Conservation (phyloP, 169 alveolate genomes). For the Plasmodium vivax region DNA sequence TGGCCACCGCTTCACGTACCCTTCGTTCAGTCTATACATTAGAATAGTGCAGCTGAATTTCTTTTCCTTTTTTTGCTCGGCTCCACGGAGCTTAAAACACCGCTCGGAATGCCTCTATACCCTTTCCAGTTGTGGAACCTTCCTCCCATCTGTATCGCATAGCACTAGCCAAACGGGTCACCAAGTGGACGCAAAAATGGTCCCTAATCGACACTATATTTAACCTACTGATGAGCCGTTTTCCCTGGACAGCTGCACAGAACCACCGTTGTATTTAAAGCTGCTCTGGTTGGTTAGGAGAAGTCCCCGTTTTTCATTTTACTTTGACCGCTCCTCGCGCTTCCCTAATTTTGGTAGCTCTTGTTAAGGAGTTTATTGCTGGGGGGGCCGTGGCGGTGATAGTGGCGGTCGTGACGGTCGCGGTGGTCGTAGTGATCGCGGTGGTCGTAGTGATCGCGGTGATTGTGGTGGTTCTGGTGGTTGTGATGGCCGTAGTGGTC, state of each 20-base stretch:
- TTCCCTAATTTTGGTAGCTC: conserved; percentile 3
- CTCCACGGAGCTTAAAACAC: background rate
- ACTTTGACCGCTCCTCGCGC: background rate
- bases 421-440: too few relatives aligned
- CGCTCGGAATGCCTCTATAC: background rate
- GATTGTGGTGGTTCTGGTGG: background rate
- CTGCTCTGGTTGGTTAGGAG: too few relatives aligned
- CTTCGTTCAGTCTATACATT: too few relatives aligned
- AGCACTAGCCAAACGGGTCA: background rate
- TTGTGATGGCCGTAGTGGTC: background rate
- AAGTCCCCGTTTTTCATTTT: background rate
- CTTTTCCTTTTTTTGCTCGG: background rate
- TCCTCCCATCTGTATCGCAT: background rate
- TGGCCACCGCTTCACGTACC: too few relatives aligned
- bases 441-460: background rate
- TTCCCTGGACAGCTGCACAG: too few relatives aligned
- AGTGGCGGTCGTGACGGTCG: background rate
- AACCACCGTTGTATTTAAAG: too few relatives aligned
- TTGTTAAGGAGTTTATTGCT: conserved; percentile 22
- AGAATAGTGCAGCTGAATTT: background rate
- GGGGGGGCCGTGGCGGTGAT: background rate
- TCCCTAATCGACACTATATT: too few relatives aligned
- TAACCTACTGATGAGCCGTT: too few relatives aligned
- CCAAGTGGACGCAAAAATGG: background rate
- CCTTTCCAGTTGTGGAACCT: background rate